These are phyloP conservation scores for Apiospora arundinis DNA, from an alignment of 2,329 filamentous ascomycete species.

Conservation along the genomic window DNA sequence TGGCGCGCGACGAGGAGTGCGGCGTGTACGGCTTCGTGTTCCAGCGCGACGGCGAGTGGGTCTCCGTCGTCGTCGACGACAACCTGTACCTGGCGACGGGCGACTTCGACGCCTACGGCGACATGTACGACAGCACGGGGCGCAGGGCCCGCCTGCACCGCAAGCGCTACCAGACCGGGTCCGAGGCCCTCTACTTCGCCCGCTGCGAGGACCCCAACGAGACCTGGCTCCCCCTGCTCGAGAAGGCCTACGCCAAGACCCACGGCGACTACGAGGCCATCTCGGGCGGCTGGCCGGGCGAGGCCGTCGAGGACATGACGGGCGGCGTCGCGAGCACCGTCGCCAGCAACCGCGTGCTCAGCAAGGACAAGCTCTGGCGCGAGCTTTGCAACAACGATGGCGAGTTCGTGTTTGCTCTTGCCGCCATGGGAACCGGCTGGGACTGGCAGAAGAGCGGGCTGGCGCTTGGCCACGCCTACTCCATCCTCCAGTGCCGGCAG, in stretches of 20 bases:
- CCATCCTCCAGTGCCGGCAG: conserved; percentile 55
- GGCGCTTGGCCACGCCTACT: conserved; percentile 56
- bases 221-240: conserved; percentile 76
- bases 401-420: conserved; percentile 66
- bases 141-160: conserved; percentile 66
- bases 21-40: conserved; percentile 80
- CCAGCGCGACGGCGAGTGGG: conserved; percentile 74
- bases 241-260: conserved; percentile 80
- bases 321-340: conserved; percentile 64
- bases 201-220: conserved; percentile 73
- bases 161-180: conserved; percentile 69
- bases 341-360: conserved; percentile 62
- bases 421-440: conserved; percentile 40
- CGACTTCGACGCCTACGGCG: conserved; percentile 54
- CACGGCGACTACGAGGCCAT: conserved; percentile 71
- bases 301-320: conserved; percentile 55
- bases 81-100: conserved; percentile 68
- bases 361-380: conserved; percentile 74
- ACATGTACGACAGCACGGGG: conserved; percentile 48
- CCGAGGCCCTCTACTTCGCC: conserved; percentile 72
- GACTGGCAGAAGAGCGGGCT: conserved; percentile 47
- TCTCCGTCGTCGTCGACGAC: conserved; percentile 74
- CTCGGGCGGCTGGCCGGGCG: conserved; percentile 68
- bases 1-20: conserved; percentile 69
- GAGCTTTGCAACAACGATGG: conserved; percentile 71